phyloP scores from a whole-genome alignment of 208 protist species.

The Leishmania arabica region DNA sequence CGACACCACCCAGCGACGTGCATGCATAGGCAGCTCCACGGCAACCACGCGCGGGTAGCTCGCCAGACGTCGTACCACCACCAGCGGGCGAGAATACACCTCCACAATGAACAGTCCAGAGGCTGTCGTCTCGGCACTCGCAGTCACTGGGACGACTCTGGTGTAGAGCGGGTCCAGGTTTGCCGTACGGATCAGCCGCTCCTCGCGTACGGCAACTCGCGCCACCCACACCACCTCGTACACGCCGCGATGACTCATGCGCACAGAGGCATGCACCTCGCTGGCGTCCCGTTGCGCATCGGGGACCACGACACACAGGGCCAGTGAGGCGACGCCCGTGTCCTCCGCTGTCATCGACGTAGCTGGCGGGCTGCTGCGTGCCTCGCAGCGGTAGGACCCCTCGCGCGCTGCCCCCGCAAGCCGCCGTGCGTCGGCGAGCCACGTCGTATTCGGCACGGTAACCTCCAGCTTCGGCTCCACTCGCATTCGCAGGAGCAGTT shows the following conservation, averaged over 20 bases:
- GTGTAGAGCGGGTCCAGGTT: constrained; percentile 60
- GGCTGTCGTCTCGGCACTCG: not conserved
- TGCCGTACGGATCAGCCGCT: constrained; percentile 24
- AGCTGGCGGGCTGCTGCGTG: not conserved
- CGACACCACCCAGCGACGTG: constrained; percentile 40
- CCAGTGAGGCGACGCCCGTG: not conserved
- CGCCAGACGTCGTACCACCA: constrained; percentile 70
- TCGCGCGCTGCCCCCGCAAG: constrained; percentile 35
- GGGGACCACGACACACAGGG: not conserved
- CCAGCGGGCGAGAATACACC: constrained; percentile 49
- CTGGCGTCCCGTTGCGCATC: constrained; percentile 27
- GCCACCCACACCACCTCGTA: constrained; percentile 61
- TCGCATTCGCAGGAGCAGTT: constrained; percentile 56
- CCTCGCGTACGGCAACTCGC: constrained; percentile 39
- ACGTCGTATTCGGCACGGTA: constrained; percentile 47
- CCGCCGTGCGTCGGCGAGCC: constrained; percentile 19
- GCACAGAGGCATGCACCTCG: constrained; percentile 41
- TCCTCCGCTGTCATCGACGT: not conserved
- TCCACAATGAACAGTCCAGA: constrained; percentile 26
- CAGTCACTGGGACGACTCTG: constrained; percentile 19
- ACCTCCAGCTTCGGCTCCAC: constrained; percentile 31
- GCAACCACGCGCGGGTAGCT: constrained; percentile 41
- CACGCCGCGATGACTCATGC: constrained; percentile 50
- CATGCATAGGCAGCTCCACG: constrained; percentile 79
- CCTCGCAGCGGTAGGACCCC: constrained; percentile 39